Evolutionary conservation across 2,329 filamentous ascomycete species (phyloP), one percentile per base, ranked within the genome.

Genomic region (Colletotrichum cordylinicola): DNA sequence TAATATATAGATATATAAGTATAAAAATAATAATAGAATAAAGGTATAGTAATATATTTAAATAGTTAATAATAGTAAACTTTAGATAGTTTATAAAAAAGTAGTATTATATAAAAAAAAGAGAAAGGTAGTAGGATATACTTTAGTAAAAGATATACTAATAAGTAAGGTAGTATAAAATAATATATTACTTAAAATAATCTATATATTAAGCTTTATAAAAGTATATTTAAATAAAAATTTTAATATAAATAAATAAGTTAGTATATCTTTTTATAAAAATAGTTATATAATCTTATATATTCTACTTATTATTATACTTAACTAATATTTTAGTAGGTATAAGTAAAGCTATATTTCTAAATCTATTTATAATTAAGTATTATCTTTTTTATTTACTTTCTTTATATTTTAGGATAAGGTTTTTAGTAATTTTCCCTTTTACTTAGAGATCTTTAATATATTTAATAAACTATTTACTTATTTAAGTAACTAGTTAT

Each of bases 251-350:
- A 37, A 37, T 37, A 29, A 37, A 37, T 37, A 37, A 13, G 1
- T 37, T 15, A 37, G 2, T 37, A 37, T 37, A 37, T 16, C 6
- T 7, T 5, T 2, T 7, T 37, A 37, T 37, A 37, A 15, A 2
- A 37, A 5, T 16, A 37, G 13, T 37, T 43, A 43, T 5, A 1
- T n/a, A 43, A 4, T 43, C 0, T 43, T 43, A 43, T 43, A 43
- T 43, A 43, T 0, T 0, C 9, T 43, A n/a, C 2, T n/a, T 16
- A n/a, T 2, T 43, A 43, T 0, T 10, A 9, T 18, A n/a, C 5
- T 1, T 18, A 18, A 6, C 2, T 43, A n/a, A 43, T 9, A 9
- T 2, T 43, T 43, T 43, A 43, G 2, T 43, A 43, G 0, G 4
- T n/a, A 43, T 43, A 43, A 43, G 2, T 43, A 43, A 18, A 18